Base-by-base conservation (phyloP, 1,284 basidiomycete species). In the Termitomyces sp. region DNA sequence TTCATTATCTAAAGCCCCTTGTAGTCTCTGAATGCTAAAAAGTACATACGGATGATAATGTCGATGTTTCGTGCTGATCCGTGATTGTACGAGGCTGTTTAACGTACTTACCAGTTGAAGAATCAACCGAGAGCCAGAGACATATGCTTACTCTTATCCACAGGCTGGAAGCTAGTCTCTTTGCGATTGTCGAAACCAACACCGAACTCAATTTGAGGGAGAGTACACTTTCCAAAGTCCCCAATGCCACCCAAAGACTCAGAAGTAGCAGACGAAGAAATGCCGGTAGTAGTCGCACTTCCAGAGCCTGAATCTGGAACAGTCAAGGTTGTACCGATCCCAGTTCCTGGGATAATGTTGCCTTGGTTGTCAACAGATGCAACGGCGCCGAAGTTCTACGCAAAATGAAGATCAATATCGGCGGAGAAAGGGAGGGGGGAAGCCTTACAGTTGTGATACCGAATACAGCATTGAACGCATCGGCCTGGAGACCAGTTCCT, bases 111-210 rank as follows among this genome's bases (percentile, higher is more conserved):
- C 58, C 21, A 24, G 5, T 10, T 28, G 46, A 40, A 42, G 19
- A 38, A 28, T 13, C 2, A 2, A 15, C 13, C 3, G 2, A 44
- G n/a, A 24, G 31, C 15, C 15, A 21, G 41, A 13, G 8, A 34
- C 2, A 21, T 15, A 8, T n/a, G 40, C 65, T 53, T 62, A 77
- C 75, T 58, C 61, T 70, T 62, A 62, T 82, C 75, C 43, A 66
- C 68, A 41, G 80, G 81, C 61, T 76, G 65, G 72, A 81, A 82
- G 59, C 69, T 72, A n/a, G 80, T 81, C 64, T 82, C 80, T 61
- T 70, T 75, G 56, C 80, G 70, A 53, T 67, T 67, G 59, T 81
- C 80, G 53, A 83, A 79, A 47, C 79, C 80, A 31, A 58, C 64
- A 39, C 64, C 80, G 65, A 83, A 83, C 56, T 76, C 68, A 58